These are phyloP conservation scores for Capsicum chinense DNA, from an alignment of 257 asterid genomes.

Conservation along the genomic window DNA sequence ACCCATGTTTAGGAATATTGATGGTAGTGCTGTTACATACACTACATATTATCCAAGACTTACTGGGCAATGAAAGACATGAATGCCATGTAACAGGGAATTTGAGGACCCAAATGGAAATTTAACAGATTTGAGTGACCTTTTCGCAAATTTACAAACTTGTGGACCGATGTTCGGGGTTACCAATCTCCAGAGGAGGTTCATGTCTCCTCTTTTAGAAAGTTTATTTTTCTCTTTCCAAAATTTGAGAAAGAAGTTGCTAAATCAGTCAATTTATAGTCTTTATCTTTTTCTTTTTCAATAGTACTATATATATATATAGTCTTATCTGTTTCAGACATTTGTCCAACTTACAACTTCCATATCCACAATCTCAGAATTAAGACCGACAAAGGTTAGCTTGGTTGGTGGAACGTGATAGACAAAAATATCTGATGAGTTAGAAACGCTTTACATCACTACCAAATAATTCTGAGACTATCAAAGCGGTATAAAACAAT, in stretches of 20 bases:
- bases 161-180: slow-evolving; percentile 44
- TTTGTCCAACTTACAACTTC: background rate
- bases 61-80: slow-evolving; percentile 91
- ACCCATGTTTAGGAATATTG: background rate
- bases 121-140: slow-evolving; percentile 56
- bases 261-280: slow-evolving; percentile 8
- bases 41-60: slow-evolving; percentile 21
- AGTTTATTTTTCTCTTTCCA: background rate
- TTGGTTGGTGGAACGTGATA: too few relatives aligned
- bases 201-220: slow-evolving; percentile 48
- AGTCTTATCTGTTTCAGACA: background rate
- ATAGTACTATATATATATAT: background rate
- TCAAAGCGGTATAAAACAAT: too few relatives aligned
- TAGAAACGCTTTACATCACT: too few relatives aligned
- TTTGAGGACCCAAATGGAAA: slow-evolving; percentile 59
- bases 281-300: background rate
- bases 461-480: too few relatives aligned
- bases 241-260: background rate
- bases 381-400: background rate
- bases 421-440: too few relatives aligned
- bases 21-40: background rate
- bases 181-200: slow-evolving; percentile 50
- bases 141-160: slow-evolving; percentile 44
- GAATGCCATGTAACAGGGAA: slow-evolving; percentile 79
- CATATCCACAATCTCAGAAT: background rate